Evolutionary conservation across 2,329 filamentous ascomycete species (phyloP), one percentile per base, ranked within the genome.

Genomic region (Aureobasidium zeae): DNA sequence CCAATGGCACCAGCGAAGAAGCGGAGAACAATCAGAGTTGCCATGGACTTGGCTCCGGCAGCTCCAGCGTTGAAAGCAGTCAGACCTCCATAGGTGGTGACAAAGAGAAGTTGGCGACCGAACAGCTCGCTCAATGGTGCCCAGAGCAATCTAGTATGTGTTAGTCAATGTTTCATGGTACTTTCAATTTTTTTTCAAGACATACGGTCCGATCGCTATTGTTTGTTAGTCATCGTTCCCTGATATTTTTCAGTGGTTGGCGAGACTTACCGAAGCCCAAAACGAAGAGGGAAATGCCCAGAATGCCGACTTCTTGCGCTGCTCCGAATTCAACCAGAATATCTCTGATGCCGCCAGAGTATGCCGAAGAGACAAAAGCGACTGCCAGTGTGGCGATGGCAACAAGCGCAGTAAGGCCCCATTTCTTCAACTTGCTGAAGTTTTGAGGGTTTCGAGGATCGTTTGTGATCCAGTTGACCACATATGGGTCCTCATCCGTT

Each of bases 291-390:
- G 77, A 80, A 11, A 83, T 67, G 9, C 78, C 78, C 2, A 82
- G 66, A 17, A 75, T 78, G 28, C 70, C 72, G 6, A 80, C 61
- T 51, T 75, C 73, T 36, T 63, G 57, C 32, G 59, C 62, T 20
- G 76, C 67, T 10, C 62, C 45, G 50, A 84, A 83, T 24, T 77
- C 65, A 1, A 48, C 31, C 11, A 78, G 66, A 42, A 85, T 68
- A 36, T 76, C 63, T 7, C 51, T 45, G 11, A 78, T 58, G 34
- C 75, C 76, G 10, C 76, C 76, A 3, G 74, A 75, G 58, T 77
- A 83, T 22, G 81, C 81, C 1, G 77, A 81, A 13, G 79, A 83
- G 43, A 77, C 75, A 53, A 87, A 81, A 2, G 83, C 69, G 21
- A 86, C 79, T 20, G 65, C 79, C 31, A 87, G 69, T 1, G 80